phyloP scores from a whole-genome alignment of 805 yeast genomes.

The Spathaspora boniae region DNA sequence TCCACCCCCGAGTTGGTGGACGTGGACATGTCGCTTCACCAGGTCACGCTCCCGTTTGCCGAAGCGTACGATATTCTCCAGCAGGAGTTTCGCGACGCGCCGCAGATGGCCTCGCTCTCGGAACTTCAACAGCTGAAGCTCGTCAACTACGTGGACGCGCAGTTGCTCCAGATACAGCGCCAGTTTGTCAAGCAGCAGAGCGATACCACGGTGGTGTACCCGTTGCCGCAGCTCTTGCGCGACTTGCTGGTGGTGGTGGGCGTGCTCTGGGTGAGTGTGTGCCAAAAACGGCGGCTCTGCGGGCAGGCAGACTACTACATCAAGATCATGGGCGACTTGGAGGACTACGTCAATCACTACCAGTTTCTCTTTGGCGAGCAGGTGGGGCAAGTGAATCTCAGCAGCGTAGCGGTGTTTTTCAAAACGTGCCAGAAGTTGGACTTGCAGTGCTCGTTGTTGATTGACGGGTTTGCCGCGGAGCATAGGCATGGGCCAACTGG shows the following conservation, averaged over 20 bases:
- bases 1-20: constrained; percentile 7
- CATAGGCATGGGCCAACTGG: neutral
- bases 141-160: constrained; percentile 33
- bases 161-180: constrained; percentile 31
- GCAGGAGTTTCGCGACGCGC: constrained; percentile 11
- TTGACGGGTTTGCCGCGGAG: constrained; percentile 26
- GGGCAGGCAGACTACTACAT: constrained; percentile 37
- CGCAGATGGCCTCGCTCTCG: neutral
- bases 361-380: constrained; percentile 12
- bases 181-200: constrained; percentile 35
- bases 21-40: constrained; percentile 6
- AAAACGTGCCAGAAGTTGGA: constrained; percentile 29
- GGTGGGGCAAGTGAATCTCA: constrained; percentile 7
- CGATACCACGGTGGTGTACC: constrained; percentile 20
- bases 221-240: constrained; percentile 19
- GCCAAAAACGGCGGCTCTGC: constrained; percentile 19
- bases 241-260: constrained; percentile 26
- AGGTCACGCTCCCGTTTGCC: constrained; percentile 29
- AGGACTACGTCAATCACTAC: constrained; percentile 35
- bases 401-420: constrained; percentile 19
- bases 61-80: constrained; percentile 18
- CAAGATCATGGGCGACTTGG: constrained; percentile 34
- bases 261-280: constrained; percentile 32
- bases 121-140: constrained; percentile 34
- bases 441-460: constrained; percentile 25